Base-by-base conservation (phyloP, 768 basidiomycete genomes). In the Cytidiella melzeri region DNA sequence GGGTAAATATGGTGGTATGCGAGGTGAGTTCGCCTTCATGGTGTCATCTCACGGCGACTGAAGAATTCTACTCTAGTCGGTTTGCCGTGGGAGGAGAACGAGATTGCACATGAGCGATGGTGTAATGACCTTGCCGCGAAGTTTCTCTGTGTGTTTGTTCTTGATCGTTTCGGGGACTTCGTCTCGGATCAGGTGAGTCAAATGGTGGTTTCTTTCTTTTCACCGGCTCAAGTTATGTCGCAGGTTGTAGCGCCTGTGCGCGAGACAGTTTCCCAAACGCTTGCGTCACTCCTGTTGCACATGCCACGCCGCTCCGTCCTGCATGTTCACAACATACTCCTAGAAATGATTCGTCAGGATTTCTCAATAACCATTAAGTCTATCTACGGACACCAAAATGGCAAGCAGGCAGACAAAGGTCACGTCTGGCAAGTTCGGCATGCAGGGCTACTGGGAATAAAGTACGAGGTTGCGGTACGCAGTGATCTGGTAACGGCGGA, bases 121-220 rank as follows among this genome's bases (percentile, higher is more conserved):
- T 92, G 89, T 65, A 94, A 94, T 53, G 81, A 84, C 50, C 69
- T 98, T 13, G 86, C 91, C 2, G 81, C 89, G 9, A 86, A 86
- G 56, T 79, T 96, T 44, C 77, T 98, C 2, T 87, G 84, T 57
- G 82, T 98, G 7, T 87, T 98, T 54, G 87, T 95, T 26, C 73
- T 97, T 21, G 96, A 99, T 64, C 83, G 96, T n/a, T 99, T 99
- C 59, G 92, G 94, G 2, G 96, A 99, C 67, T 99, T 94, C 62
- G 83, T 96, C 28, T 89, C 92, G 0, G 96, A 99, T 63, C 93
- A 94, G 71, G 77, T 76, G 37, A 28, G 69, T 55, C 25, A 47
- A 38, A 6, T 20, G 12, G 12, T 10, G 25, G 19, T 19, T 12
- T 30, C 27, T 10, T 5, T 7, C 27, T 34, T 7, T 18, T 46